A percentile compares a stretch with the other conserved stretches of the same genome.
Conservation (phyloP, 1,284 basidiomycete species). For the Ustilago trichophora region DNA sequence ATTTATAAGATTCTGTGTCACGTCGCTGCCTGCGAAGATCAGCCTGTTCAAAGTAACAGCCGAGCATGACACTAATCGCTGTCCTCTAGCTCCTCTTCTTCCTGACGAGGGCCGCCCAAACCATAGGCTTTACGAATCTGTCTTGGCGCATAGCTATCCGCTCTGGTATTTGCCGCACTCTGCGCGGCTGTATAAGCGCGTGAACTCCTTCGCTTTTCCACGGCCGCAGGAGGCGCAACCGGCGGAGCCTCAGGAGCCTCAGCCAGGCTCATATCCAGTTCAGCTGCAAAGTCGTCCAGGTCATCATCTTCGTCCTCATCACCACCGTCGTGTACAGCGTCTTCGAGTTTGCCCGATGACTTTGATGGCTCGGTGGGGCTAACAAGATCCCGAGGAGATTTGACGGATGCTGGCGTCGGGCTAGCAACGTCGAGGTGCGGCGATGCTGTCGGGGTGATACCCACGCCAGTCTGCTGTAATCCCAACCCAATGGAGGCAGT, state of each 20-base stretch:
- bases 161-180: neutral
- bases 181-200: conserved; percentile 1
- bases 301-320: conserved; percentile 21
- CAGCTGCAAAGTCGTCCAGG: conserved; percentile 44
- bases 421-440: conserved; percentile 23
- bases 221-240: neutral
- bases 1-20: too few relatives aligned
- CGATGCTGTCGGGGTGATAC: conserved; percentile 35
- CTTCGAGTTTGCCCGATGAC: too few relatives aligned
- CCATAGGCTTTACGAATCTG: conserved; percentile 35
- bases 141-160: too few relatives aligned
- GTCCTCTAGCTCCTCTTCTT: conserved; percentile 46
- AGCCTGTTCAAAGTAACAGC: too few relatives aligned
- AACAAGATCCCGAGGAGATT: neutral
- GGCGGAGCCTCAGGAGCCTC: conserved; percentile 19
- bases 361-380: neutral
- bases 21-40: too few relatives aligned
- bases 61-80: conserved; percentile 39
- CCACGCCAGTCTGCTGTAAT: conserved; percentile 26
- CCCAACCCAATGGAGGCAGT: conserved; percentile 34
- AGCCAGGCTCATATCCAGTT: conserved; percentile 43
- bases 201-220: conserved; percentile 23
- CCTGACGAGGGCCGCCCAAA: conserved; percentile 40
- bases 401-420: neutral
- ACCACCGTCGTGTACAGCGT: too few relatives aligned